These are phyloP conservation scores for Wickerhamia fluorescens DNA, from an alignment of 805 yeast genomes.

Conservation along the genomic window DNA sequence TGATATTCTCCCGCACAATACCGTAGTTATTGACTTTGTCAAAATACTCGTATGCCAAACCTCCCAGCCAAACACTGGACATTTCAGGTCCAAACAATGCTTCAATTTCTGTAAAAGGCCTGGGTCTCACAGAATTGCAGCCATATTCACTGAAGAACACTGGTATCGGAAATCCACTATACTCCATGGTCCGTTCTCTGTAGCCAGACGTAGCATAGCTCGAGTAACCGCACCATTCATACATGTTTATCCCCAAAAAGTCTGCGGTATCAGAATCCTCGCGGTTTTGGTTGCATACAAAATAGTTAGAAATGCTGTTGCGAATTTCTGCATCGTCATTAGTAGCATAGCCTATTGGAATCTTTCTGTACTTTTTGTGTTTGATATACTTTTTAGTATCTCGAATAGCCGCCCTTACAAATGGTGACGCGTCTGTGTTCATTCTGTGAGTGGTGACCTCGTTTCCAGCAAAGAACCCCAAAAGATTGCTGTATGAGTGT, in stretches of 20 bases:
- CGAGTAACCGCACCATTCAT: constrained; percentile 38
- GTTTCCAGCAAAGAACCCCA: constrained; percentile 37
- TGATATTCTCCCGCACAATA: constrained; percentile 19
- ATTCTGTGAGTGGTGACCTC: constrained; percentile 27
- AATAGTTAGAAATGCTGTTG: constrained; percentile 20
- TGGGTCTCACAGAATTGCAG: constrained; percentile 27
- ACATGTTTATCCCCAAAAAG: constrained; percentile 32
- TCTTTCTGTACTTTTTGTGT: constrained; percentile 19
- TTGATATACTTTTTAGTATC: constrained; percentile 25
- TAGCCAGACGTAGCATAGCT: constrained; percentile 30
- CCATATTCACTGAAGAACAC: constrained; percentile 35
- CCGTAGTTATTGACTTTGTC: constrained; percentile 30
- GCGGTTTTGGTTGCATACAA: constrained; percentile 19
- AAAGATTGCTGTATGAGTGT: constrained; percentile 23
- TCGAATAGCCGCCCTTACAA: constrained; percentile 30
- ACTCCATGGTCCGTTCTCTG: constrained; percentile 27
- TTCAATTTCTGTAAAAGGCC: constrained; percentile 35
- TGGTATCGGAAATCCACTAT: constrained; percentile 24
- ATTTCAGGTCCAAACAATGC: constrained; percentile 25
- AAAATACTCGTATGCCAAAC: constrained; percentile 31
- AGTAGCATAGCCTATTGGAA: constrained; percentile 37
- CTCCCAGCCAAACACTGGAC: constrained; percentile 35
- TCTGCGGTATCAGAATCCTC: constrained; percentile 14
- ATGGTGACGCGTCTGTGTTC: constrained; percentile 25
- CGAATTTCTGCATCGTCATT: constrained; percentile 30